Conservation (phyloP, 192 early-diverging fungal species). For the Dissophora globulifera region DNA sequence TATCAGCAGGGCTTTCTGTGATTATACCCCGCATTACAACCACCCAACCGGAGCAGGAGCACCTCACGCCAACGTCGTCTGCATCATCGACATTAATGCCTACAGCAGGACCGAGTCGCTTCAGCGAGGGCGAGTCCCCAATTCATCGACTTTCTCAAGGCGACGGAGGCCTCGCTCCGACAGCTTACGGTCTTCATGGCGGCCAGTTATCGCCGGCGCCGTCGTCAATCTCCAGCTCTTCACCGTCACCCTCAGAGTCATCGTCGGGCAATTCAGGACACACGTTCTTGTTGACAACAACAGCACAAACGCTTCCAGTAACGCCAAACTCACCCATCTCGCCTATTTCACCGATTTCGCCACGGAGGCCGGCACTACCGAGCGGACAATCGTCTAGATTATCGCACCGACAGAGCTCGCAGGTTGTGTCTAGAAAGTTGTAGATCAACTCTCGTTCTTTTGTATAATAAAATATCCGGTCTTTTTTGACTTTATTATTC, state of each 20-base stretch:
- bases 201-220: neutral
- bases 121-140: conserved; percentile 15
- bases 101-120: neutral
- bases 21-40: conserved; percentile 22
- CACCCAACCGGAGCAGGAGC: neutral
- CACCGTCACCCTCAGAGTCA: neutral
- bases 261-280: conserved; percentile 8
- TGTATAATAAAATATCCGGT: no score
- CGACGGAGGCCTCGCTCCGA: neutral
- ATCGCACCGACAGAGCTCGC: conserved; percentile 20
- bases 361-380: neutral
- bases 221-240: neutral
- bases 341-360: conserved; percentile 26
- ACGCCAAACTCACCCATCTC: conserved; percentile 12
- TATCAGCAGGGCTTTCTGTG: conserved; percentile 9
- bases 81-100: neutral
- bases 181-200: neutral
- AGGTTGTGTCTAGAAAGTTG: neutral
- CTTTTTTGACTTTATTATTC: no score
- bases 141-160: neutral
- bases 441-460: no score
- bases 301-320: neutral
- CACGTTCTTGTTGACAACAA: conserved; percentile 4
- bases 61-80: neutral
- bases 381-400: conserved; percentile 11